Percentiles rank a stretch among this genome's conserved stretches.
Conservation (phyloP, 352 stramenopile species). For the Aphanomyces cochlioides region DNA sequence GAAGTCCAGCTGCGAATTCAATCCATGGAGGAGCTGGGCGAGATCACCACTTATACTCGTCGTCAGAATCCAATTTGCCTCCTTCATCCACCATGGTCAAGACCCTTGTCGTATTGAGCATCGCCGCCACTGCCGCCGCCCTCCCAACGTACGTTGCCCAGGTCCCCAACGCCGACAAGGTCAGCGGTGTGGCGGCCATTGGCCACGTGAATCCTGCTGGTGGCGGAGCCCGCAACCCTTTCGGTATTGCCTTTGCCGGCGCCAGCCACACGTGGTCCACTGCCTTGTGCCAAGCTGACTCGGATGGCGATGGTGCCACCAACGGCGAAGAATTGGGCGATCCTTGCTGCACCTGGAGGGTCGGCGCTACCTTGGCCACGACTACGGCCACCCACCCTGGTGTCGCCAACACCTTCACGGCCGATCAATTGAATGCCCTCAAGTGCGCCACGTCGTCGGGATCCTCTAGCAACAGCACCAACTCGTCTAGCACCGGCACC, state of each 20-base stretch:
- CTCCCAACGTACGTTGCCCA: conserved; percentile 41
- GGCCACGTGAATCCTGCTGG: conserved; percentile 23
- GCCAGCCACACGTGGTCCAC: conserved; percentile 17
- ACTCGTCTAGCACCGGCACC: too few species aligned
- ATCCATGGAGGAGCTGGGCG: too few species aligned
- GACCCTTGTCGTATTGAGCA: too few species aligned
- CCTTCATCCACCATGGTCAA: too few species aligned
- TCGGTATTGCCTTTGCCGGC: conserved; percentile 25
- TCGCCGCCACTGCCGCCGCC: too few species aligned
- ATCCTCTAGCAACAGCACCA: too few species aligned
- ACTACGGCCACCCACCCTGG: conserved; percentile 38
- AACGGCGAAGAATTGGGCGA: conserved; percentile 32
- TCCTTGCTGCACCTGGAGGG: conserved; percentile 26
- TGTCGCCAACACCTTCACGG: conserved; percentile 42
- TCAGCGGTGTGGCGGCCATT: conserved; percentile 6
- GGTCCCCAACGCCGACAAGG: conserved; percentile 24
- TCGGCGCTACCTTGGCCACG: conserved; percentile 9
- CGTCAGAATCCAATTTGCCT: too few species aligned
- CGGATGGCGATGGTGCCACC: conserved; percentile 30
- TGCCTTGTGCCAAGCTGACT: conserved; percentile 25
- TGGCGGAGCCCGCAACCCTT: conserved; percentile 9
- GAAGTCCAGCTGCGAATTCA: too few species aligned
- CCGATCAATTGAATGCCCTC: conserved; percentile 36
- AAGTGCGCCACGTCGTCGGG: conserved; percentile 27
- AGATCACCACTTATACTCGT: too few species aligned